Base-by-base conservation (phyloP, 495 filamentous ascomycete species). In the Staphylotrichum tortipilum region DNA sequence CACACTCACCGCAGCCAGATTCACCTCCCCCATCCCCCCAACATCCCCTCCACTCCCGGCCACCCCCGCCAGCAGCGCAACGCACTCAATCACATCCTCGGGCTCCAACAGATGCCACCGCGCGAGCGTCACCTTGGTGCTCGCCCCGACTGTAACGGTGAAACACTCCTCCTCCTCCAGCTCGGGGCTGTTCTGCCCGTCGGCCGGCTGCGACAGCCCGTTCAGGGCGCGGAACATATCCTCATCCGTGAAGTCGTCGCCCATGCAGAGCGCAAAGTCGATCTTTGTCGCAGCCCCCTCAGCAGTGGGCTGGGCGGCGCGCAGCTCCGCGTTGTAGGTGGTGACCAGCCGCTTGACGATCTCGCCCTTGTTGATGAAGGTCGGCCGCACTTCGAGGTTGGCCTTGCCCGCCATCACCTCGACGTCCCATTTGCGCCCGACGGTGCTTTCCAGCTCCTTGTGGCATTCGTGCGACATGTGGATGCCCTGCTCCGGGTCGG, bases 211-310 rank as follows among this genome's bases (percentile, higher is more conserved):
- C 23, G 65, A 69, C 22, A 78, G 75, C 22, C 72, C 76, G 47
- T 78, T 76, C 14, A 88, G 73, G 2, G 82, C 79, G 37, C 81
- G 81, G 77, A 80, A 80, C 78, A 72, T 81, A 85, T 92, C 92
- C 77, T 98, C 92, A 66, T 98, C 92, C 10, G 92, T 97, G 50
- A 89, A 92, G 58, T 98, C 92, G 65, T 98, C 92, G 19, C 92
- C 92, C 29, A 86, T 69, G 60, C 92, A 98, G 33, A 96, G 69
- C 22, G 91, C 81, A 55, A 96, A 95, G 23, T 87, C 86, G 0
- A 88, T 76, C 50, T 74, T 70, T 58, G 71, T 24, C 70, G 31
- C 15, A 8, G 34, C 31, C 56, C 59, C 44, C 14, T 37, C 19
- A 17, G 9, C 39, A 21, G 50, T 23, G 15, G 43, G 29, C 18